A percentile compares a stretch with the other conserved stretches of the same genome.
Conservation (phyloP, 2,329 filamentous ascomycete species). For the Penicillium janthinellum region DNA sequence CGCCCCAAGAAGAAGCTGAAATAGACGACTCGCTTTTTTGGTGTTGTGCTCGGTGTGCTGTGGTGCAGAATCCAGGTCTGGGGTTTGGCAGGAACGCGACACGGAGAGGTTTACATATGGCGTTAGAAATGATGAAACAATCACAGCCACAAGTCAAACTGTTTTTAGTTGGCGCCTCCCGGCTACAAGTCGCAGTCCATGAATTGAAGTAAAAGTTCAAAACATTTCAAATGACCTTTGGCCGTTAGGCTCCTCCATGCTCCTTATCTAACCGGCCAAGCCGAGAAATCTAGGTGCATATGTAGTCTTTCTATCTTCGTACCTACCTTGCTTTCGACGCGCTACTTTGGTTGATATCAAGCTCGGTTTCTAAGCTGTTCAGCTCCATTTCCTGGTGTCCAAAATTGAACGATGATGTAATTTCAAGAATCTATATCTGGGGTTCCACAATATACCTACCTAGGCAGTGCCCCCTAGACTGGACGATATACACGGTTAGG, state of each 20-base stretch:
- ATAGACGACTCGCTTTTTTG: constrained; percentile 54
- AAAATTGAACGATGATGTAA: no score
- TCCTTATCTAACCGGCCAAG: not conserved
- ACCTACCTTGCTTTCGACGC: not conserved
- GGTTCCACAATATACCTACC: no score
- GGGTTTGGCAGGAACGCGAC: constrained; percentile 39
- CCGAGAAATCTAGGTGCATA: not conserved
- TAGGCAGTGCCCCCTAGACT: no score
- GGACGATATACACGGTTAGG: no score
- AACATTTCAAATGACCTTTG: constrained; percentile 22
- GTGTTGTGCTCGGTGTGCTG: constrained; percentile 51
- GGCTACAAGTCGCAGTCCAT: constrained; percentile 38
- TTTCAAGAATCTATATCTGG: no score
- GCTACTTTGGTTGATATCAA: not conserved
- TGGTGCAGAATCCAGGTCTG: constrained; percentile 32
- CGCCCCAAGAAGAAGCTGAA: constrained; percentile 99
- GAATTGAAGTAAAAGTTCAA: constrained; percentile 41
- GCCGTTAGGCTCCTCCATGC: constrained; percentile 5
- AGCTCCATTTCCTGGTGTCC: no score
- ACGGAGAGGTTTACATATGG: constrained; percentile 40
- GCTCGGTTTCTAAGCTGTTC: not conserved
- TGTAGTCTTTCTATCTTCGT: not conserved
- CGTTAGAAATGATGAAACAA: constrained; percentile 44
- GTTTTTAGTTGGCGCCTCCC: constrained; percentile 40
- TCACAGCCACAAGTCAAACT: constrained; percentile 41